Evolutionary conservation across 2,329 filamentous ascomycete species (phyloP), one percentile per base, ranked within the genome.

Genomic region (Ceratocystis papillata): DNA sequence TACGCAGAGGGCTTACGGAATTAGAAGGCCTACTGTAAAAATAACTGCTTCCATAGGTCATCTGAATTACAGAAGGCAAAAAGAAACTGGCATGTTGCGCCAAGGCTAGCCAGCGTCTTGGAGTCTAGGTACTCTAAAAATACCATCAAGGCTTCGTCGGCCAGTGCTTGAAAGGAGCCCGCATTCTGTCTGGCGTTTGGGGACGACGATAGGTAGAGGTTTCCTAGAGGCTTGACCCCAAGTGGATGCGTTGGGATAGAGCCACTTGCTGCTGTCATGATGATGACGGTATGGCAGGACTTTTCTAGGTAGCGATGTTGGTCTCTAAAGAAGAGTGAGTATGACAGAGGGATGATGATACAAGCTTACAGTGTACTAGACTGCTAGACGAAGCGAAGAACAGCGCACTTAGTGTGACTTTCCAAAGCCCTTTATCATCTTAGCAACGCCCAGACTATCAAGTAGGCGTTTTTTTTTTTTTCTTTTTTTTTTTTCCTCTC

Each of bases 41-140:
- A 95, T 22, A 96, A 75, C 20, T 85, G 76, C 75, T 94, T 92
- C 93, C 93, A 97, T 45, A 96, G 75, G 71, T 97, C 93, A 69
- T 96, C 93, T 61, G 84, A 84, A 62, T 87, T 81, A 65, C 87
- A 88, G 73, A 93, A 95, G 1, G 91, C 92, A 79, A 91, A 93
- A 17, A 97, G 77, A 64, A 89, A 91, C 74, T 86, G 90, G 79
- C 92, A 96, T 5, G 91, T 88, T 65, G 83, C 82, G 7, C 90
- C 90, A 53, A 97, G 77, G 6, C 76, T 77, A 66, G 86, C 75
- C 64, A 97, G 77, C 64, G 80, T 78, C 8, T 75, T 71, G 62
- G 82, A 78, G 71, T 92, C 87, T 59, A 96, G 79, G 71, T 79
- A 84, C 74, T 96, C 93, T 68, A 96, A 76, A 17, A 96, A 73